Percentiles rank a stretch among this genome's conserved stretches.
Conservation (phyloP, 768 basidiomycete species). For the Hebeloma cylindrosporum region DNA sequence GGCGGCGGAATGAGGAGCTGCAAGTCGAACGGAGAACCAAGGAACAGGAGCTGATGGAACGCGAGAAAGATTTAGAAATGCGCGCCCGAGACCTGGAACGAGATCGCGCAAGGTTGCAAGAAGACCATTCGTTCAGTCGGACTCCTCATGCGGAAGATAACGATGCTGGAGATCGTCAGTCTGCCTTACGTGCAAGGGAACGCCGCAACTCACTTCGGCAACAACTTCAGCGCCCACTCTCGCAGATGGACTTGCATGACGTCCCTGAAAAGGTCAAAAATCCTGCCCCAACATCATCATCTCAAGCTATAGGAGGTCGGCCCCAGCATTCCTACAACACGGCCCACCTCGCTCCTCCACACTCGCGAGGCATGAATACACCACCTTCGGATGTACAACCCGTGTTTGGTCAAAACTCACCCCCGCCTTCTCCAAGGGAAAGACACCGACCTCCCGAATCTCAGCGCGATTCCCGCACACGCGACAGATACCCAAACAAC, state of each 20-base stretch:
- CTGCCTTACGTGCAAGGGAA: slow-evolving; percentile 31
- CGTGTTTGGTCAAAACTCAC: slow-evolving; percentile 20
- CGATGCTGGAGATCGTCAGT: slow-evolving; percentile 17
- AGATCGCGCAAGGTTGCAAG: slow-evolving; percentile 46
- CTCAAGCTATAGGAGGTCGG: slow-evolving; percentile 8
- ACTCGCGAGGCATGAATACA: slow-evolving; percentile 14
- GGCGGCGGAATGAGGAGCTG: slow-evolving; percentile 42
- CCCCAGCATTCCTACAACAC: slow-evolving; percentile 41
- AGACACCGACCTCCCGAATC: slow-evolving; percentile 26
- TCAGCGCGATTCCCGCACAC: slow-evolving; percentile 10
- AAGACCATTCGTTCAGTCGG: too few species aligned
- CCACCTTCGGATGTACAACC: slow-evolving; percentile 18
- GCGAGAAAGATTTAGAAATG: slow-evolving; percentile 55
- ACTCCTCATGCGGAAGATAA: slow-evolving; percentile 34
- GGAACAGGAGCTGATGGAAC: slow-evolving; percentile 50
- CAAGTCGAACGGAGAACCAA: slow-evolving; percentile 54
- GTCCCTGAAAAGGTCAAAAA: slow-evolving; percentile 7
- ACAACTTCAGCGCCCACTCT: slow-evolving; percentile 30
- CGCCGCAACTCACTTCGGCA: slow-evolving; percentile 35
- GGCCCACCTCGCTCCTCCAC: slow-evolving; percentile 41
- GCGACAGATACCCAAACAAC: slow-evolving; percentile 17
- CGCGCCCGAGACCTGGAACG: slow-evolving; percentile 56
- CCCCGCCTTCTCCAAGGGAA: slow-evolving; percentile 25
- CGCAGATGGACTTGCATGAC: slow-evolving; percentile 26
- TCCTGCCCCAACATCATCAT: slow-evolving; percentile 4